These are phyloP conservation scores for Viola odorata DNA, from an alignment of 345 rosid genomes.

Conservation along the genomic window DNA sequence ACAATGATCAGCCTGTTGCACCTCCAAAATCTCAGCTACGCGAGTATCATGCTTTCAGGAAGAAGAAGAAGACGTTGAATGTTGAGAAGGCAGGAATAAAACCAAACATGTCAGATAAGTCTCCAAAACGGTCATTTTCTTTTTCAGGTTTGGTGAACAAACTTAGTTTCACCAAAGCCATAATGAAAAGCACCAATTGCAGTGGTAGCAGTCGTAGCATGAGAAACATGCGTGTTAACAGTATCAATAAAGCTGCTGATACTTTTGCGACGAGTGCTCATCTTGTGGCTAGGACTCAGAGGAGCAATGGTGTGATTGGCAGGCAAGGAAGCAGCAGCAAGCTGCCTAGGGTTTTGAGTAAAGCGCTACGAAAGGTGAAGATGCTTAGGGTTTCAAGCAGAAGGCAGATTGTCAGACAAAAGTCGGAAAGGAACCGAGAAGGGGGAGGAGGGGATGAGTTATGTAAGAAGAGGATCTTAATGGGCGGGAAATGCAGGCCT, in stretches of 20 bases:
- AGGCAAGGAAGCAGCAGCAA: neutral
- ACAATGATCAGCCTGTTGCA: neutral
- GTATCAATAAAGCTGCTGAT: neutral
- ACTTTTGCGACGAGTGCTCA: neutral
- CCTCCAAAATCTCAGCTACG: no score
- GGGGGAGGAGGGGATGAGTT: constrained; percentile 26
- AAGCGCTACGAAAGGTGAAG: constrained; percentile 26
- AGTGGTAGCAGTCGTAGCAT: neutral
- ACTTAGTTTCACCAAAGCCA: neutral
- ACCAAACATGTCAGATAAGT: neutral
- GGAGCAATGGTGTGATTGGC: neutral
- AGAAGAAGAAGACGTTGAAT: neutral
- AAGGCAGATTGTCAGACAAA: constrained; percentile 8
- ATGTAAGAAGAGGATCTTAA: constrained; percentile 70
- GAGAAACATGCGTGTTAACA: neutral
- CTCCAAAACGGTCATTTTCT: constrained; percentile 1
- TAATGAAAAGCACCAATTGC: neutral
- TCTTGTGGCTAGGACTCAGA: neutral
- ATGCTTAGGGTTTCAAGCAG: constrained; percentile 12
- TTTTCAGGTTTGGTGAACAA: constrained; percentile 5
- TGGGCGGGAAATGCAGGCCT: constrained; percentile 63
- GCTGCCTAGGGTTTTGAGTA: constrained; percentile 15
- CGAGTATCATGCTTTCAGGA: neutral
- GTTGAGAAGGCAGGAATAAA: neutral
- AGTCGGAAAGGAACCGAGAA: neutral